Evolutionary conservation across 306 rosid species (phyloP), one percentile per base, ranked within the genome.

Genomic region (Chamaecrista fasciculata): DNA sequence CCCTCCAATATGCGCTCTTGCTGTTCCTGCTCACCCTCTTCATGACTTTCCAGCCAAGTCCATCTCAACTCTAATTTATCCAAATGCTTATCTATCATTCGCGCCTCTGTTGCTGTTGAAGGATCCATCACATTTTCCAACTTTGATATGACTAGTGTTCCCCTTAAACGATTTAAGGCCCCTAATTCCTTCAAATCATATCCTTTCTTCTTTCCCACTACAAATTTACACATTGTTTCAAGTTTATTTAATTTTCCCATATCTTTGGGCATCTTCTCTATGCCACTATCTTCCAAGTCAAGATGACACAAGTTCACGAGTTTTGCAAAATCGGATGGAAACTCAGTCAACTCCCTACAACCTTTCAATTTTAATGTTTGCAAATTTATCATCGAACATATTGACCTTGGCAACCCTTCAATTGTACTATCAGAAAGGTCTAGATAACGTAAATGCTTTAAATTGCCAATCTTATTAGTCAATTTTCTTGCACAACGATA

Each of bases 381-480:
- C 23, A 79, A 12, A 50, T 70, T 79, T 25, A 58, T 10, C 52
- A 79, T 1, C 37, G 1, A 12, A 64, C 80, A 63, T 2, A 75
- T 75, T 24, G 80, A 58, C 37, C 56, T 21, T 1, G 80, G 84
- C 18, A 80, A 19, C 1, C 21, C 25, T 70, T 21, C 43, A 59
- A 80, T 42, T 2, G 2, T 0, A 14, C 42, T 61, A 4, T 1
- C 0, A 1, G 76, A 14, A 52, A 62, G 71, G 44, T 79, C 19
- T n/a, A 79, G 47, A 67, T 73, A 68, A 6, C 63, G 71, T 23
- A 78, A 15, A 42, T 49, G 78, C 4, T 49, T 66, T 53, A 78
- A 43, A 18, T 72, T 67, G 6, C 66, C 0, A 49, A 78, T 26
- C 7, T 23, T 37, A 12, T 11, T 40, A 2, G 46, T 0, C 46